Evolutionary conservation across 768 basidiomycete species (phyloP), one percentile per base, ranked within the genome.

Genomic region (Auriscalpium orientale): DNA sequence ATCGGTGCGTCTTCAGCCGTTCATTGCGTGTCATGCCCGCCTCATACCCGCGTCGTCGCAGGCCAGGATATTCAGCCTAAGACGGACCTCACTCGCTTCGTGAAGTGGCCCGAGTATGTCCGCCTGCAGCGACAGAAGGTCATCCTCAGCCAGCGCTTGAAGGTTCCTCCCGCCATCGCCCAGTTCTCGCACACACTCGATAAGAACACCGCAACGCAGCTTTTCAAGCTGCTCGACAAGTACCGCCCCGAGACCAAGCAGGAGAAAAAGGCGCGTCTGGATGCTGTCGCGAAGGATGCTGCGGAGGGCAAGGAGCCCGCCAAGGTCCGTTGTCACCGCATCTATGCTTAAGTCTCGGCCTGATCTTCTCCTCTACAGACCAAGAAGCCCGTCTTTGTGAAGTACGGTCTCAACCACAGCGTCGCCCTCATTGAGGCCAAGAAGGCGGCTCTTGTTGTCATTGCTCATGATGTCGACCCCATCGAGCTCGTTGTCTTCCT

Each of bases 81-180:
- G 71, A 82, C 82, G 54, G 95, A 98, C 75, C 75, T 98, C 62
- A 95, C 91, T 56, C 91, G 95, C 71, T 98, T 98, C 77, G 91
- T 98, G 77, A 98, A 97, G 74, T 99, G 95, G 95, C 95, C 95
- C 64, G 92, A 95, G 77, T 98, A 98, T 69, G 84, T 98, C 65
- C 91, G 94, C 68, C 87, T 98, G 47, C 95, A 98, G 70, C 86
- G 95, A 70, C 94, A 98, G 76, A 98, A 98, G 79, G 92, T 98
- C 67, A 95, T 98, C 75, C 87, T 98, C 58, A 78, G 90, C 82
- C 93, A 98, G 76, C 91, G 95, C 67, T 80, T 98, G 65, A 98
- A 98, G 82, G 94, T 97, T 28, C 95, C 95, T 63, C 95, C 95
- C 43, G 91, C 95, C 64, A 95, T 99, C 66, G 91, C 94, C 49